phyloP scores from a whole-genome alignment of 306 rosid genomes.

The Canavalia gladiata region DNA sequence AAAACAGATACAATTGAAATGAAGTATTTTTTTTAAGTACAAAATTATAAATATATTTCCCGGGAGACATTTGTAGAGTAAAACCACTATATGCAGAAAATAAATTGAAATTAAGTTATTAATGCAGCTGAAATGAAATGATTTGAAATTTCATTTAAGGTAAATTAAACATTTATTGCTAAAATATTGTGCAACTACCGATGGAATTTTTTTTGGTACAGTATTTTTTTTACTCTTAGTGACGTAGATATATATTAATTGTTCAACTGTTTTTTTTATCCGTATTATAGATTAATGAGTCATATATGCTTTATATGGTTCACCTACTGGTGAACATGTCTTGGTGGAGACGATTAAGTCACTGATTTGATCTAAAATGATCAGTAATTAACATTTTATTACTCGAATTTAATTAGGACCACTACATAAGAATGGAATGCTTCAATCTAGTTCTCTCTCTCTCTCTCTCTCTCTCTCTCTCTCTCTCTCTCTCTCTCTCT shows the following conservation, averaged over 20 bases:
- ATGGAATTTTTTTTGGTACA: background rate
- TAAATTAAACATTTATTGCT: conserved; percentile 17
- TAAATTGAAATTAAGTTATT: too few relatives aligned
- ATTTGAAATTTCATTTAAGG: background rate
- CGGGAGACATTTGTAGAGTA: too few relatives aligned
- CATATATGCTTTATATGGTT: conserved; percentile 18
- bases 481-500: conserved; percentile 10
- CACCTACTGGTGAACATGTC: conserved; percentile 43
- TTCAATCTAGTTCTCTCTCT: background rate
- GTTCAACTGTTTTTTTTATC: background rate
- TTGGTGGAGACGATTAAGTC: conserved; percentile 44
- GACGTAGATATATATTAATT: conserved; percentile 13
- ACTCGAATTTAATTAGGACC: conserved; percentile 24
- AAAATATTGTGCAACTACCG: conserved; percentile 13
- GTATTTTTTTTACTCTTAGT: background rate
- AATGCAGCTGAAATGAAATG: background rate
- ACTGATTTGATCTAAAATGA: conserved; percentile 42
- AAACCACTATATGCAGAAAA: too few relatives aligned
- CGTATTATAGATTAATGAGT: conserved; percentile 32
- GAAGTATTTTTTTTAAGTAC: too few relatives aligned
- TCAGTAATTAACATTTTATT: conserved; percentile 39
- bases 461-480: conserved; percentile 10
- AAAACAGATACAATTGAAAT: background rate
- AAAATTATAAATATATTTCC: too few relatives aligned
- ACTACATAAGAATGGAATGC: background rate